phyloP scores from a whole-genome alignment of 176 grass and related monocot genomes.

The Metroxylon sagu region DNA sequence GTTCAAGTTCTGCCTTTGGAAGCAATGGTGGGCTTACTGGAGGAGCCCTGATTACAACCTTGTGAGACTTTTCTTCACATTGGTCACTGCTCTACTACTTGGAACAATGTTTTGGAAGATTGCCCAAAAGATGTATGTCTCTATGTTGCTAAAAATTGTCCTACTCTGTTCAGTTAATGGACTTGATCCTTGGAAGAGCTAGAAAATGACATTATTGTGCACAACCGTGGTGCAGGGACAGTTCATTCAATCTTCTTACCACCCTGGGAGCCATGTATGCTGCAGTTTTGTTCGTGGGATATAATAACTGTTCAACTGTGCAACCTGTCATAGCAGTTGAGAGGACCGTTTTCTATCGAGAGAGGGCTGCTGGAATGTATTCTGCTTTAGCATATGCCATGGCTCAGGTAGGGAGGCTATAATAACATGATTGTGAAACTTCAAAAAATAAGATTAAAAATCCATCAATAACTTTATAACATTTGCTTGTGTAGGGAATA shows the following conservation, averaged over 20 bases:
- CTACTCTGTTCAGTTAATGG: background rate
- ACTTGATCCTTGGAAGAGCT: background rate
- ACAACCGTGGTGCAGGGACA: conserved; percentile 30
- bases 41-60: conserved; percentile 73
- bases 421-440: too few species aligned
- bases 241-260: conserved; percentile 36
- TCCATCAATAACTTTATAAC: too few species aligned
- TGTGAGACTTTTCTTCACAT: conserved; percentile 48
- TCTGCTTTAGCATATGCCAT: conserved; percentile 74
- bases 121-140: conserved; percentile 48
- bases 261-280: conserved; percentile 63
- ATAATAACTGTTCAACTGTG: conserved; percentile 47
- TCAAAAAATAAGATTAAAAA: too few species aligned
- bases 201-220: conserved; percentile 6
- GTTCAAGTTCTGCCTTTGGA: conserved; percentile 68
- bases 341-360: conserved; percentile 69
- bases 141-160: background rate
- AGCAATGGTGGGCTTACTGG: conserved; percentile 82
- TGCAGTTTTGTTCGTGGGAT: conserved; percentile 57
- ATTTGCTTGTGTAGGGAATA: too few species aligned
- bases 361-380: conserved; percentile 65
- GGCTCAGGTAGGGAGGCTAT: conserved; percentile 36
- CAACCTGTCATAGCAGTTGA: conserved; percentile 59
- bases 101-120: conserved; percentile 76
- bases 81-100: conserved; percentile 47